A percentile compares a stretch with the other conserved stretches of the same genome.
These are phyloP conservation scores for Chalara sp. DNA, from an alignment of 2,329 filamentous ascomycete genomes.

Conservation along the genomic window DNA sequence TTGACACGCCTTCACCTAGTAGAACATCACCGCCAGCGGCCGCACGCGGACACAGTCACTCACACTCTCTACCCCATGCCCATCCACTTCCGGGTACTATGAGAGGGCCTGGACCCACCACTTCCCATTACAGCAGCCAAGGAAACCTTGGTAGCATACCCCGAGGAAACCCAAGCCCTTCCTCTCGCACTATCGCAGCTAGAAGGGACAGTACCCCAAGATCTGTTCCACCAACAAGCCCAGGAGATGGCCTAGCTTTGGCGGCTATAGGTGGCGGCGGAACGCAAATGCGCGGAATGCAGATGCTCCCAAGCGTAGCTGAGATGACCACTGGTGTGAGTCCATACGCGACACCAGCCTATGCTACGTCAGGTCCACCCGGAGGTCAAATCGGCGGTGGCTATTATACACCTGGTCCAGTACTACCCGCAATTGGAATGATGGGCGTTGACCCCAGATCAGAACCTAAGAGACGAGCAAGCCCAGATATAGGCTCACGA, in stretches of 20 bases:
- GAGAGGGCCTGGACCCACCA: constrained; percentile 9
- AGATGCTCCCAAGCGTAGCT: constrained; percentile 50
- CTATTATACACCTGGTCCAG: constrained; percentile 35
- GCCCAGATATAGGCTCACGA: constrained; percentile 38
- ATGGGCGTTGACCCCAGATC: constrained; percentile 11
- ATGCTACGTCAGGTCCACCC: constrained; percentile 32
- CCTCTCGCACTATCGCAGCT: constrained; percentile 22
- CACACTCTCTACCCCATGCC: constrained; percentile 8
- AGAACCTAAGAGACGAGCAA: constrained; percentile 46
- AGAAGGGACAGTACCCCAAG: constrained; percentile 27
- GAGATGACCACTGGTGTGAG: constrained; percentile 59
- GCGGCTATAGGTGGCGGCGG: constrained; percentile 21
- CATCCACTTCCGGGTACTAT: constrained; percentile 7
- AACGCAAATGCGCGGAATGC: constrained; percentile 16
- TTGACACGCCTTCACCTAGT: constrained; percentile 34
- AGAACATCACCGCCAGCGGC: constrained; percentile 37
- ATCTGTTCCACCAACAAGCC: constrained; percentile 30
- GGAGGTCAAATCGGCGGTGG: constrained; percentile 7
- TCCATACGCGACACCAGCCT: constrained; percentile 52
- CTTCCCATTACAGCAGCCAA: constrained; percentile 17
- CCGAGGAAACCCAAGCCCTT: constrained; percentile 6
- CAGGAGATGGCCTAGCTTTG: constrained; percentile 28
- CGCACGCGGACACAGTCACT: constrained; percentile 23
- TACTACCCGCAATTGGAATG: constrained; percentile 26
- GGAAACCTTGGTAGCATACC: constrained; percentile 10